A percentile compares a stretch with the other conserved stretches of the same genome.
Conservation (phyloP, 768 basidiomycete species). For the Russula griseocarnosa region DNA sequence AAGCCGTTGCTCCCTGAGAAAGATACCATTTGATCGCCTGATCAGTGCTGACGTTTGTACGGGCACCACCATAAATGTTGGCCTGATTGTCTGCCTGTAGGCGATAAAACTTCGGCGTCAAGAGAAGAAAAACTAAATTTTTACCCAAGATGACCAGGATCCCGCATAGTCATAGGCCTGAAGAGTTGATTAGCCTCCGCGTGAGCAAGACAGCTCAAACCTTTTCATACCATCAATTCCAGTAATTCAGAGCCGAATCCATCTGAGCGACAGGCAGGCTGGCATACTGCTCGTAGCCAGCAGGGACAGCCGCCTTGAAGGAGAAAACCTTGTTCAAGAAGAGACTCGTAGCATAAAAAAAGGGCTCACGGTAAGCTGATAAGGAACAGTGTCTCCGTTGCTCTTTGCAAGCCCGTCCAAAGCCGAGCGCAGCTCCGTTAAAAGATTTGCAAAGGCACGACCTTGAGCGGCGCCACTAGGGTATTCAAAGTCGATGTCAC, state of each 20-base stretch:
- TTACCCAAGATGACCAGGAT: neutral
- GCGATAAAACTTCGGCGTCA: neutral
- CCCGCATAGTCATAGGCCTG: neutral
- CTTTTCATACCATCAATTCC: slow-evolving; percentile 1
- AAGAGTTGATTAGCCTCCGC: neutral
- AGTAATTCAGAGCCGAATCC: neutral
- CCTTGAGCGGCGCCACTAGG: neutral
- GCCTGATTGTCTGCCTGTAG: neutral
- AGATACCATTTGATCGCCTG: neutral
- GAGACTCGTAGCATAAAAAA: neutral
- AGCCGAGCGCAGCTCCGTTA: neutral
- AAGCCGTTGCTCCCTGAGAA: neutral
- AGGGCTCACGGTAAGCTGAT: neutral
- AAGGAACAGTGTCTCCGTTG: neutral
- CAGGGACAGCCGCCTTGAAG: neutral
- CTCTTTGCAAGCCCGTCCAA: neutral
- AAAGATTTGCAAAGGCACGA: neutral
- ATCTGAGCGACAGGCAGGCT: neutral
- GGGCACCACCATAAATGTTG: neutral
- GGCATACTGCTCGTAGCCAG: neutral
- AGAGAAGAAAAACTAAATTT: neutral
- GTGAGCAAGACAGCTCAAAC: neutral
- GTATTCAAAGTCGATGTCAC: neutral
- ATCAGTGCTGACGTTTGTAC: neutral
- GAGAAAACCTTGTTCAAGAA: neutral